Base-by-base conservation (phyloP, 352 stramenopile genomes). In the Detonula confervacea region DNA sequence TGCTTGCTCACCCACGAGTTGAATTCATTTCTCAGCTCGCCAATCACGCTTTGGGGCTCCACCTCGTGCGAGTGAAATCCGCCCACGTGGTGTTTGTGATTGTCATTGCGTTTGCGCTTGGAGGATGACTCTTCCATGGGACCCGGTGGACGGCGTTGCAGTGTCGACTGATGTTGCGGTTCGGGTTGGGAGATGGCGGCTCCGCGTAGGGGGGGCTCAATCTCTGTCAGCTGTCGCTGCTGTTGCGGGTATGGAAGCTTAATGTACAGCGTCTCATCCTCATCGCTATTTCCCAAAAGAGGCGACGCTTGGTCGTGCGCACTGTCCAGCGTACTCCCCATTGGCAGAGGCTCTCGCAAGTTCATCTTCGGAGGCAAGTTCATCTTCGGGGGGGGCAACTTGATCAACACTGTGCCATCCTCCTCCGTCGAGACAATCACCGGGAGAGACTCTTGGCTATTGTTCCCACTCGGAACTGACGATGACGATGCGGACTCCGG, bases 1-100 rank as follows among this genome's bases (percentile, higher is more conserved):
- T 92, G 84, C 24, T 79, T 73, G 2, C 44, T 37, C 20, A 81
- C 66, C 88, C 88, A 93, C 20, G 65, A 63, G 46, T 91, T 73
- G 77, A 93, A 93, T 29, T 90, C 83, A 29, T 74, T 49, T 8
- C 80, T 52, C 12, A 93, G 51, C n/a, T 42, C 46, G 18, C 77
- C 25, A 14, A 85, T 65, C 30, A 84, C 30, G 12, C 74, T 49
- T 22, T 11, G 30, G 64, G 64, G 46, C 11, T 80, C 30, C 30
- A 75, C 59, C 27, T 79, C 47, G 2, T 71, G 60, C 16, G 18
- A 52, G 27, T 69, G 30, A 37, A 20, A 52, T 33, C 51, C 47
- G 46, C 37, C 22, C 33, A 61, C 3, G 24, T 37, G 24, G 11
- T 39, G 16, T 33, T 46, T 14, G 14, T 44, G 62, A 44, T 56